phyloP scores from a whole-genome alignment of 2,329 filamentous ascomycete species.

The Exophiala oligosperma region DNA sequence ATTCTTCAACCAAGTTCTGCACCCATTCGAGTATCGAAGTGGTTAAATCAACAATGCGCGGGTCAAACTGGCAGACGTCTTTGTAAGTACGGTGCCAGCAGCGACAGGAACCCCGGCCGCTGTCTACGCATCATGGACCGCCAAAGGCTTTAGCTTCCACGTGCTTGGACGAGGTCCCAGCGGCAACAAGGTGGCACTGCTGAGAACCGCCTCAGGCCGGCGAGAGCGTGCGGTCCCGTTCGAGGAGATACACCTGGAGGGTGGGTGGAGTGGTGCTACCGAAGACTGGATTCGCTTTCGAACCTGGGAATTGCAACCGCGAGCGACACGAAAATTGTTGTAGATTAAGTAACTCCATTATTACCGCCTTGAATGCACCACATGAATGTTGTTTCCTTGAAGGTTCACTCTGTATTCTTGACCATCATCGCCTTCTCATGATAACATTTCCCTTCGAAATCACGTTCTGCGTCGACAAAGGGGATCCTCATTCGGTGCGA shows the following conservation, averaged over 20 bases:
- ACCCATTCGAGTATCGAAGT: neutral
- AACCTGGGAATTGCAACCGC: too few species aligned
- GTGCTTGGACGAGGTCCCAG: neutral
- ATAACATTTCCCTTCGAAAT: too few species aligned
- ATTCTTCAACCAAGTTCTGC: neutral
- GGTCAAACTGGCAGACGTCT: neutral
- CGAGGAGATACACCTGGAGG: neutral
- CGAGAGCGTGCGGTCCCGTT: neutral
- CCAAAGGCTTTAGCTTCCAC: neutral
- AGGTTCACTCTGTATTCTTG: too few species aligned
- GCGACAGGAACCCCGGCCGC: neutral
- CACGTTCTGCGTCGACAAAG: too few species aligned
- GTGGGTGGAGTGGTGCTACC: neutral
- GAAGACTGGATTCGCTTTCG: neutral
- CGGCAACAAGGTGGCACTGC: neutral
- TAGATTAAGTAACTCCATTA: neutral
- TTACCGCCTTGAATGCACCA: neutral
- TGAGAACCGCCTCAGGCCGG: neutral
- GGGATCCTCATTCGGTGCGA: too few species aligned
- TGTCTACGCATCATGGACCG: neutral
- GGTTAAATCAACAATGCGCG: neutral
- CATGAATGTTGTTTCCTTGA: too few species aligned
- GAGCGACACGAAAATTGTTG: neutral
- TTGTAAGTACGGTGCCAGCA: neutral
- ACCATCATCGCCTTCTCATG: too few species aligned